Conservation (phyloP, 345 rosid genomes). For the Schrenkiella parvula region DNA sequence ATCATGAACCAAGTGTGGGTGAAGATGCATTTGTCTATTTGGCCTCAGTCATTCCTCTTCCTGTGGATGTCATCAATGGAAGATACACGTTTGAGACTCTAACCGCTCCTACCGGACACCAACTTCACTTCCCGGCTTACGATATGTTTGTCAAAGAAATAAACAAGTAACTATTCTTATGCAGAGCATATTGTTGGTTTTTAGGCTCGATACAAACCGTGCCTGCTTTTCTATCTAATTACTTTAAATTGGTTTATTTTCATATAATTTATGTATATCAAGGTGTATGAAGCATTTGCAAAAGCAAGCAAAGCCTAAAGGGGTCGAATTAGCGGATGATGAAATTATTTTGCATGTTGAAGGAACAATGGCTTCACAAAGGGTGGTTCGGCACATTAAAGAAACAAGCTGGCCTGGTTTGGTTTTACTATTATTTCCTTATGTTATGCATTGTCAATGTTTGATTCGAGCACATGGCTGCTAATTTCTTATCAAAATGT, state of each 20-base stretch:
- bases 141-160: constrained; percentile 73
- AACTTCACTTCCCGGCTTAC: constrained; percentile 77
- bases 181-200: not conserved
- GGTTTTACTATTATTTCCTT: not conserved
- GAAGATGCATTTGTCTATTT: constrained; percentile 88
- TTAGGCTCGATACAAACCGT: not conserved
- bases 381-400: constrained; percentile 82
- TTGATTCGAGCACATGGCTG: not conserved
- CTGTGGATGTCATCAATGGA: constrained; percentile 60
- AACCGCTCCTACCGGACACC: constrained; percentile 62
- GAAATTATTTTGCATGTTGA: constrained; percentile 88
- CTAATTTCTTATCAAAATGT: not conserved
- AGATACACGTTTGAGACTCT: constrained; percentile 86
- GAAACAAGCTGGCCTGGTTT: constrained; percentile 91
- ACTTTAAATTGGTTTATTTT: not conserved
- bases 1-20: constrained; percentile 64
- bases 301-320: constrained; percentile 67
- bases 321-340: constrained; percentile 68
- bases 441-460: not conserved
- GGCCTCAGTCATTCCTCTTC: constrained; percentile 62
- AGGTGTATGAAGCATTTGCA: constrained; percentile 77
- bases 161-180: constrained; percentile 44
- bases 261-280: not conserved
- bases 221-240: not conserved
- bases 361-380: constrained; percentile 76